Percentiles rank a stretch among this genome's conserved stretches.
Conservation (phyloP, 495 filamentous ascomycete genomes). For the Xylaria acuta region DNA sequence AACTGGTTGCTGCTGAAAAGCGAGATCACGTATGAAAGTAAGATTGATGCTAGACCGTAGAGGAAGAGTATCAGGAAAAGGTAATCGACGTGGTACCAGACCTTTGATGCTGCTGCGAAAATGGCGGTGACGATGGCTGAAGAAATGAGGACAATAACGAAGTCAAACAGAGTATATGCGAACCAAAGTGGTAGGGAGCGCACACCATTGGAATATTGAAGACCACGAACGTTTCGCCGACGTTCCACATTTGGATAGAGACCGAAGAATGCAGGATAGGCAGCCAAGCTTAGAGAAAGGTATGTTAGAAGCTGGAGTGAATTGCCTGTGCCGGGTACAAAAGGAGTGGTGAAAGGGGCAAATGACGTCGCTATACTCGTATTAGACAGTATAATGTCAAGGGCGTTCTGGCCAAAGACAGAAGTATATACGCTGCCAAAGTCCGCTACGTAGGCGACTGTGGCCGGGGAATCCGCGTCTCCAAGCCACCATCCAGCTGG, state of each 20-base stretch:
- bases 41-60: slow-evolving; percentile 70
- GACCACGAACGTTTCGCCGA: slow-evolving; percentile 73
- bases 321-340: slow-evolving; percentile 65
- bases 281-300: slow-evolving; percentile 74
- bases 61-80: slow-evolving; percentile 74
- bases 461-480: slow-evolving; percentile 58
- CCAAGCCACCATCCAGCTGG: slow-evolving; percentile 81
- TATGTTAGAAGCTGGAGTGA: slow-evolving; percentile 82
- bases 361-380: slow-evolving; percentile 71
- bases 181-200: slow-evolving; percentile 74
- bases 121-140: slow-evolving; percentile 65
- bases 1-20: slow-evolving; percentile 71
- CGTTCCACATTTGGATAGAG: slow-evolving; percentile 85
- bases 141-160: slow-evolving; percentile 65
- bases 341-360: slow-evolving; percentile 73
- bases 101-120: slow-evolving; percentile 62
- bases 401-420: slow-evolving; percentile 73
- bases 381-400: slow-evolving; percentile 69
- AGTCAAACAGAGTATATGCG: slow-evolving; percentile 81
- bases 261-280: slow-evolving; percentile 83
- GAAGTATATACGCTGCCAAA: slow-evolving; percentile 53
- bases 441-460: slow-evolving; percentile 62
- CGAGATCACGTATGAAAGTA: slow-evolving; percentile 73
- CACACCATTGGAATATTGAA: slow-evolving; percentile 89
- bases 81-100: slow-evolving; percentile 72